Evolutionary conservation across 2,329 filamentous ascomycete genomes (phyloP), one percentile per base, ranked within the genome.

Genomic region (Colletotrichum tanaceti): DNA sequence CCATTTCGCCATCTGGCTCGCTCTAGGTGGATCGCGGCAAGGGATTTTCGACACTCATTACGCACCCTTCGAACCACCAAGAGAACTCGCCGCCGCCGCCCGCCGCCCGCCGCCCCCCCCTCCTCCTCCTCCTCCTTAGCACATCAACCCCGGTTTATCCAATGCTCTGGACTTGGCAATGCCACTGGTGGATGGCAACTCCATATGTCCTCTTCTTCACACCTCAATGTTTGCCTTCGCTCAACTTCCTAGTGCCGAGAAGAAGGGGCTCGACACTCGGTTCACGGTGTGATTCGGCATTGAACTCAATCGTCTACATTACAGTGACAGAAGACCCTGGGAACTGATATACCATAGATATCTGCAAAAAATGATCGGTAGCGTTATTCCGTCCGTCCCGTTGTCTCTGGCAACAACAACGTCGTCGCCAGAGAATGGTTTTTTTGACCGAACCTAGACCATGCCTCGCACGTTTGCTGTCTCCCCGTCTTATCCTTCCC

Each of bases 401-500:
- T 60, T 55, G 43, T 38, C 57, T 43, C 28, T 44, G 18, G 57
- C 38, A 44, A 41, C 38, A 44, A 41, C 32, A 58, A 67, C 39
- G 32, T 69, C 50, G 35, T 58, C 50, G n/a, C 52, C 35, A 46
- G 39, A 61, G 41, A 63, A 53, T 63, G 55, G 22, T 39, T 47
- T 24, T 24, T 57, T 55, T 28, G 49, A 22, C 55, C 67, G 57
- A 62, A 59, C 63, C 64, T 35, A 62, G 63, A 70, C 67, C 65
- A 70, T 60, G 68, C 65, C 52, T 71, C 49, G 60, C 68, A 71
- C 65, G 68, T 70, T 70, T 61, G 61, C 58, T 53, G 55, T 58
- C 60, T 62, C 60, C 68, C 68, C 68, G 65, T 71, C 68, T 62
- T 69, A 68, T 69, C 55, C 68, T 71, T 71, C 65, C 68, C 68